A percentile compares a stretch with the other conserved stretches of the same genome.
phyloP scores from a whole-genome alignment of 352 stramenopile species.

The Chrysophaeum taylorii region DNA sequence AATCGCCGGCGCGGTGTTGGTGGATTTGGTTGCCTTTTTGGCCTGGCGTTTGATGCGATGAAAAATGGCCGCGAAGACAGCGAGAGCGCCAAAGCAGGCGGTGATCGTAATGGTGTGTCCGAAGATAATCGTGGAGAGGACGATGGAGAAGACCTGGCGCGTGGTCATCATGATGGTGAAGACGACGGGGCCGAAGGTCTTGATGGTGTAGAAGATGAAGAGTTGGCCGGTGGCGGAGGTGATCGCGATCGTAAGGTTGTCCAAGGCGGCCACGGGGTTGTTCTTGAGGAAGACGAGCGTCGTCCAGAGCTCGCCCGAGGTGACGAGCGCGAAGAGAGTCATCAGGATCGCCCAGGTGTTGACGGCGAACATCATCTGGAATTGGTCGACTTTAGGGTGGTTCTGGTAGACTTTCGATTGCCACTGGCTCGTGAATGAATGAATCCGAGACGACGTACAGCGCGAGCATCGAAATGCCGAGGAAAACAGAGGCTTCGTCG shows the following conservation, averaged over 20 bases:
- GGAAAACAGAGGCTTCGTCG: conserved; percentile 34
- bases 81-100: conserved; percentile 31
- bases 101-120: conserved; percentile 40
- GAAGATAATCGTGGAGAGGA: conserved; percentile 54
- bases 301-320: conserved; percentile 51
- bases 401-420: conserved; percentile 59
- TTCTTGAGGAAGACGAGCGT: conserved; percentile 52
- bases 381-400: conserved; percentile 57
- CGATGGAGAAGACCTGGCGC: conserved; percentile 62
- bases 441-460: conserved; percentile 65
- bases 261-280: conserved; percentile 47
- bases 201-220: conserved; percentile 66
- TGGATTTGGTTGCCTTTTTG: no score
- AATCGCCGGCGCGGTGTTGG: no score
- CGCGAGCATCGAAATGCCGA: conserved; percentile 53
- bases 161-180: conserved; percentile 71
- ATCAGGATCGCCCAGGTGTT: conserved; percentile 62
- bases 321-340: conserved; percentile 47
- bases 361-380: conserved; percentile 70
- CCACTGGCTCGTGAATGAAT: conserved; percentile 73
- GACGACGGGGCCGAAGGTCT: conserved; percentile 59
- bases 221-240: conserved; percentile 59
- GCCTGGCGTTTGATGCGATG: conserved; percentile 43
- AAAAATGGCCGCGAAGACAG: conserved; percentile 58
- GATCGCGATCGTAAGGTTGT: conserved; percentile 61